Base-by-base conservation (phyloP, 2,329 filamentous ascomycete genomes). In the Fragosphaeria purpurea region DNA sequence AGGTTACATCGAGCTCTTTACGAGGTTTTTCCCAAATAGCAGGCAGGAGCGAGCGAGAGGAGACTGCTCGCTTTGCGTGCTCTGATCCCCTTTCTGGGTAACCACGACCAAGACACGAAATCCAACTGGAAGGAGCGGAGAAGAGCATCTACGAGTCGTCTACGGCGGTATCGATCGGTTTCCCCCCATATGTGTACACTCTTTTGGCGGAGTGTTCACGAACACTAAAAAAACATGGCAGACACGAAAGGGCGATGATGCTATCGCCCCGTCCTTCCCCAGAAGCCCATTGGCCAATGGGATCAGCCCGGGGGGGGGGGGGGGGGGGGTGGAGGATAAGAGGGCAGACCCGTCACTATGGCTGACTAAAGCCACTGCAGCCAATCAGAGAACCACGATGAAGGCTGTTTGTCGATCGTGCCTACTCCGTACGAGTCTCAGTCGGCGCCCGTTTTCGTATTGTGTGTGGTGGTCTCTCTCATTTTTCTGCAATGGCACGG, bases 281-380 rank as follows among this genome's bases (percentile, higher is more conserved):
- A 39, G 47, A 34, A 52, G 50, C 45, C 49, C 54, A 56, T 57
- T 57, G 54, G 46, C 54, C 55, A 57, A 57, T 57, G 42, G 51
- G 44, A 53, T 45, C 33, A 34, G 45, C 46, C 44, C 42, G 50
- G 48, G 50, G 47, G 33, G 31, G 43, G n/a, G 31, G 43, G n/a
- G 32, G 11, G 38, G 33, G 40, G 31, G 37, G n/a, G 13, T 7
- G 38, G 30, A 34, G 13, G 12, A 12, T 13, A 22, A 8, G 41
- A 42, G 41, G 22, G 41, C 41, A 42, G 7, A 13, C 22, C 41
- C 41, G 22, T 7, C 13, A 22, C 13, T 22, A 10, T 42, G 41
- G 41, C 41, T 22, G 41, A 8, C 41, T 7, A 42, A 22, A 31
- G n/a, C 22, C n/a, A 13, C 33, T 30, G 12, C 10, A 31, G 41